Conservation (phyloP, 2,329 filamentous ascomycete genomes). For the Incumbomyces lentus region DNA sequence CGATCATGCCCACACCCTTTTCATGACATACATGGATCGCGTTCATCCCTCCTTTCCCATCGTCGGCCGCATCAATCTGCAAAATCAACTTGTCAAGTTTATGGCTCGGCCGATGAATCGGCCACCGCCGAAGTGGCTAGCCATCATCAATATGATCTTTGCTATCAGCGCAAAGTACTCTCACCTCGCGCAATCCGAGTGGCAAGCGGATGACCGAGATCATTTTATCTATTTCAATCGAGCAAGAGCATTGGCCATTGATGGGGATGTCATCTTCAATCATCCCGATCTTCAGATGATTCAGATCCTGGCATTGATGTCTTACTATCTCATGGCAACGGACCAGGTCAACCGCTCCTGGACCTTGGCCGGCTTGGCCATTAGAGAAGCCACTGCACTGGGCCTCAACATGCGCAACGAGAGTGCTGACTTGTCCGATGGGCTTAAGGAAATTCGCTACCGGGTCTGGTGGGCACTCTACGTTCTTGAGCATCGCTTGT, state of each 20-base stretch:
- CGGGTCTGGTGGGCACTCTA: slow-evolving; percentile 38
- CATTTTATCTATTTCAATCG: slow-evolving; percentile 36
- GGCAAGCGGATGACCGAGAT: slow-evolving; percentile 32
- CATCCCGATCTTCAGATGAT: slow-evolving; percentile 38
- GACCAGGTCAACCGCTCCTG: slow-evolving; percentile 37
- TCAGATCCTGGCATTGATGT: slow-evolving; percentile 33
- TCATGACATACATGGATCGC: slow-evolving; percentile 32
- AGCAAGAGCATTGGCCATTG: slow-evolving; percentile 34
- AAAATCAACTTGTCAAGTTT: slow-evolving; percentile 31
- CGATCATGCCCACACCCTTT: slow-evolving; percentile 31
- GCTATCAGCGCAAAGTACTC: slow-evolving; percentile 35
- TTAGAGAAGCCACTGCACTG: slow-evolving; percentile 33
- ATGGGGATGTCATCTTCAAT: slow-evolving; percentile 32
- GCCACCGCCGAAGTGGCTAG: slow-evolving; percentile 33
- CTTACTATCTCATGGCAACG: slow-evolving; percentile 34
- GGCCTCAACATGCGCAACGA: slow-evolving; percentile 37
- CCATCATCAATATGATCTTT: slow-evolving; percentile 38
- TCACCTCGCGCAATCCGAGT: slow-evolving; percentile 32
- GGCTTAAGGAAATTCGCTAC: slow-evolving; percentile 37
- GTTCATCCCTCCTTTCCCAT: slow-evolving; percentile 37
- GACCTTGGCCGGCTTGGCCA: slow-evolving; percentile 32
- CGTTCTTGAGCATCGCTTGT: slow-evolving; percentile 34
- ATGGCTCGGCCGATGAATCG: slow-evolving; percentile 18
- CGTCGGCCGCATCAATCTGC: slow-evolving; percentile 32
- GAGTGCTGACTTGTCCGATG: slow-evolving; percentile 27